Base-by-base conservation (phyloP, 2,329 filamentous ascomycete genomes). In the Raffaelea albimanens region DNA sequence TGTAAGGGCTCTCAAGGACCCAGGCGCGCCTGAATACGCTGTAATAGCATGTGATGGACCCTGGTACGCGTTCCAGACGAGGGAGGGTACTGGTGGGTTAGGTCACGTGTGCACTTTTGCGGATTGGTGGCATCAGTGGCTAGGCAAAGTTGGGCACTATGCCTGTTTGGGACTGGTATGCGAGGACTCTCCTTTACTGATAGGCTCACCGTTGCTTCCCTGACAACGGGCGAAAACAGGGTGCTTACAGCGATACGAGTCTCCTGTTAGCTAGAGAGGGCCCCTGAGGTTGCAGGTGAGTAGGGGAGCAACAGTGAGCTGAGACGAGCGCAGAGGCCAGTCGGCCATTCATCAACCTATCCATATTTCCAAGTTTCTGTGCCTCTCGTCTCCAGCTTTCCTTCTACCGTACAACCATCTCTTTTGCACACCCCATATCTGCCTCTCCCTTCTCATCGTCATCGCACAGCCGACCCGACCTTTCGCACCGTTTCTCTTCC, bases 171-270 rank as follows among this genome's bases (percentile, higher is more conserved):
- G 44, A 33, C 36, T 33, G 38, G 38, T 7, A 33, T 46, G 38
- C 20, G 18, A 5, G 34, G 16, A 9, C 13, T 21, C 38, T 39
- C 34, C 19, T 39, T 38, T 39, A 45, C 44, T 48, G 46, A 46
- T 31, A 51, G 46, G 46, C 39, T 40, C 38, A 25, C 25, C n/a
- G 33, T 29, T 38, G 34, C 34, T 38, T 38, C 34, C 34, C 34
- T 38, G 34, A 38, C 34, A 38, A 38, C 34, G 34, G 7, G 7
- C n/a, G 25, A 13, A 29, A 29, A 29, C 25, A 29, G 25, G 7
- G 25, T 13, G 25, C 25, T 29, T 29, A 29, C 13, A 29, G 25
- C 25, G 25, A n/a, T 29, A 29, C 25, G 7, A 10, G 18, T 38
- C 34, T 16, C 31, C 31, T 34, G 31, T 34, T 34, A 9, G 31